These are phyloP conservation scores for Botrytis squamosa DNA, from an alignment of 2,329 filamentous ascomycete species.

Conservation along the genomic window DNA sequence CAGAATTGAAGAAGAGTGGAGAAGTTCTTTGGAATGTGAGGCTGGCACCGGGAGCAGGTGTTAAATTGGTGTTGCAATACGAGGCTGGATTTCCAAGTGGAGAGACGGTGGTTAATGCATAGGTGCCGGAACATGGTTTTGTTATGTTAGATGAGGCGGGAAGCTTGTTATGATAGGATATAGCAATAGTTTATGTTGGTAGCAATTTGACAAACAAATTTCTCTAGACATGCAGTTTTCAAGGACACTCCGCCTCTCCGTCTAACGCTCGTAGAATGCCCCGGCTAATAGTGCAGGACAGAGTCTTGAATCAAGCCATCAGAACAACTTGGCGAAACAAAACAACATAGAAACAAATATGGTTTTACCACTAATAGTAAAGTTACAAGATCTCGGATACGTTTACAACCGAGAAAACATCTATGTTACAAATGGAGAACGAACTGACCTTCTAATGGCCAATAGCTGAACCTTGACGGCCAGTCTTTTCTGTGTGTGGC, in stretches of 20 bases:
- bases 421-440: neutral
- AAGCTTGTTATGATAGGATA: neutral
- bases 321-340: neutral
- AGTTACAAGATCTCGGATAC: neutral
- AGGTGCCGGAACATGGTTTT: neutral
- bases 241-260: too few species aligned
- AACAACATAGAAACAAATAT: neutral
- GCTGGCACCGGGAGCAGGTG: conserved; percentile 56
- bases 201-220: neutral
- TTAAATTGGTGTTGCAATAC: conserved; percentile 61
- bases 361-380: neutral
- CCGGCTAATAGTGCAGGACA: neutral
- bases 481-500: neutral
- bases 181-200: neutral
- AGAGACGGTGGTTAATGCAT: conserved; percentile 42
- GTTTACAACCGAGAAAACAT: neutral
- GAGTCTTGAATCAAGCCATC: neutral
- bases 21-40: conserved; percentile 59
- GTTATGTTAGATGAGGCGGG: too few species aligned
- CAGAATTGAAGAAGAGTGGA: conserved; percentile 54
- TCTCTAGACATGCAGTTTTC: neutral
- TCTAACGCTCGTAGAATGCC: too few species aligned
- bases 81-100: conserved; percentile 55
- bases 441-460: neutral
- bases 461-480: neutral